Evolutionary conservation across 345 rosid species (phyloP).

Genomic region (Orychophragmus violaceus): DNA sequence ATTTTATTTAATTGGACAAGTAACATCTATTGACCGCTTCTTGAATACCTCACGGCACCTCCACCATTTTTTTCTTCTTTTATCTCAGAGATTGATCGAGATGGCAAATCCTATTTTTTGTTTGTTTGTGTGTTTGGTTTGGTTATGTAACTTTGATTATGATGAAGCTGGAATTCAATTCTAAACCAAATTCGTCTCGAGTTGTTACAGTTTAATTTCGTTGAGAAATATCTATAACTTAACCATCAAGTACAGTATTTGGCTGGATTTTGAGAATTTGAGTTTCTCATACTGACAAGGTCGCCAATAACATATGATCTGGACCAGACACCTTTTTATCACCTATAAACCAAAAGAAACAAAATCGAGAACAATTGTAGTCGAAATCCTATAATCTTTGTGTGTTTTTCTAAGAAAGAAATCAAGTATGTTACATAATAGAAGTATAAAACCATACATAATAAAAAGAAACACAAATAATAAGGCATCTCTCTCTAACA

Average conservation of each 20-base stretch:
- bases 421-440: background rate
- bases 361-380: background rate
- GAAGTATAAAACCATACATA: constrained; percentile 1
- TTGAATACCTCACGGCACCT: background rate
- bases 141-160: background rate
- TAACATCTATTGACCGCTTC: constrained; percentile 16
- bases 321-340: background rate
- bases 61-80: background rate
- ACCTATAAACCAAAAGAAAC: background rate
- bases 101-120: background rate
- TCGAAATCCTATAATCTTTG: constrained; percentile 2
- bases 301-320: too few relatives aligned
- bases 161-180: background rate
- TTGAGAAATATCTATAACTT: too few relatives aligned
- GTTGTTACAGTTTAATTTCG: too few relatives aligned
- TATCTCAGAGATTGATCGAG: background rate
- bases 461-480: background rate
- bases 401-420: background rate
- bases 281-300: too few relatives aligned
- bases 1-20: constrained; percentile 8
- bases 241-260: too few relatives aligned
- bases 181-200: too few relatives aligned
- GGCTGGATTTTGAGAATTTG: too few relatives aligned
- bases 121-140: background rate
- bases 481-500: background rate